These are phyloP conservation scores for Verticillium alfalfae DNA, from an alignment of 2,329 filamentous ascomycete species.

Conservation along the genomic window DNA sequence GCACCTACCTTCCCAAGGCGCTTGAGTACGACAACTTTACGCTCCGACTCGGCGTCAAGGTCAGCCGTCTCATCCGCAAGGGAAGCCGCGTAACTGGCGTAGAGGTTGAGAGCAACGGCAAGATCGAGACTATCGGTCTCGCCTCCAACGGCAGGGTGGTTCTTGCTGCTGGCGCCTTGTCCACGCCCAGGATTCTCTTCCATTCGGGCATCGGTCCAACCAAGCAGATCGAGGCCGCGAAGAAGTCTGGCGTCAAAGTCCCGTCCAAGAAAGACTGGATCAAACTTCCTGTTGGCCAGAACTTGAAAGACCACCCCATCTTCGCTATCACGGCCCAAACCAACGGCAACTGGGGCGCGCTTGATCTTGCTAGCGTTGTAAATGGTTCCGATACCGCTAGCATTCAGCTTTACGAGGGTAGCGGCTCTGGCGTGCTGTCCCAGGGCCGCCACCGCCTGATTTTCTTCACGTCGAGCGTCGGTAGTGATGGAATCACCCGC, in stretches of 20 bases:
- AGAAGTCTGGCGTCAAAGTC: constrained; percentile 21
- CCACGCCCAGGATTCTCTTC: constrained; percentile 41
- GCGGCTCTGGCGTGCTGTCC: constrained; percentile 30
- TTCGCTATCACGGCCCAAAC: constrained; percentile 21
- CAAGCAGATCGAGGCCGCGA: constrained; percentile 41
- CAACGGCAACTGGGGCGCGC: constrained; percentile 15
- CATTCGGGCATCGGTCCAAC: constrained; percentile 49
- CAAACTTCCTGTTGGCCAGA: constrained; percentile 35
- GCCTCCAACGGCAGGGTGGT: constrained; percentile 8
- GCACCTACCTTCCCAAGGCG: constrained; percentile 32
- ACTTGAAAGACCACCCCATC: constrained; percentile 27
- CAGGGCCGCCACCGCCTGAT: constrained; percentile 40
- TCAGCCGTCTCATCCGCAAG: constrained; percentile 10
- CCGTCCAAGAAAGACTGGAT: constrained; percentile 18
- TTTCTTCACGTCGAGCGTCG: constrained; percentile 39
- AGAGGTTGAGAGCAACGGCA: constrained; percentile 1
- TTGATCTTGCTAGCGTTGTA: constrained; percentile 20
- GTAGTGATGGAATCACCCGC: constrained; percentile 30
- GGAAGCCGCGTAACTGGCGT: constrained; percentile 28
- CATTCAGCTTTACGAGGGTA: constrained; percentile 25
- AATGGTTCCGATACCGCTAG: constrained; percentile 11
- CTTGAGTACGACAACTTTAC: constrained; percentile 30
- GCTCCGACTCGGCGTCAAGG: constrained; percentile 13
- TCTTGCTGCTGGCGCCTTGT: constrained; percentile 11
- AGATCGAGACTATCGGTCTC: constrained; percentile 13